Evolutionary conservation across 2,329 filamentous ascomycete species (phyloP).

Genomic region (Calonectria ilicicola): DNA sequence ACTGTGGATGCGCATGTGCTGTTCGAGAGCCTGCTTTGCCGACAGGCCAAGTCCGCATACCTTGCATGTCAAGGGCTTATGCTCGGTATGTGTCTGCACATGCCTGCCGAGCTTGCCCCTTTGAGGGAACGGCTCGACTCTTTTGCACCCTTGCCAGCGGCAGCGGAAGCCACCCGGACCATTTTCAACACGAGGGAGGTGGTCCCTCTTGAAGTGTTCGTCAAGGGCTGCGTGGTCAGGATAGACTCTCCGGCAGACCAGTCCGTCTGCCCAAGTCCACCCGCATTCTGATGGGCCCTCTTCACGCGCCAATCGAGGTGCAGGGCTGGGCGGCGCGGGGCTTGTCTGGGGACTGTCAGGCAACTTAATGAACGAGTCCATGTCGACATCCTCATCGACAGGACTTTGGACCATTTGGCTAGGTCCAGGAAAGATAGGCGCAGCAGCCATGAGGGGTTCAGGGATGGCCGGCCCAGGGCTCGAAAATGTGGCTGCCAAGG

Average conservation of each 20-base stretch:
- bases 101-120: conserved; percentile 75
- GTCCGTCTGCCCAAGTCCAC: conserved; percentile 44
- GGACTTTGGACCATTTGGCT: conserved; percentile 37
- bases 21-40: conserved; percentile 74
- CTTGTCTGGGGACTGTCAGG: not conserved
- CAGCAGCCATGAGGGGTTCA: conserved; percentile 42
- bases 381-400: conserved; percentile 16
- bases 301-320: conserved; percentile 12
- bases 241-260: conserved; percentile 52
- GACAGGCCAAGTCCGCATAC: conserved; percentile 71
- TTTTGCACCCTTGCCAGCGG: conserved; percentile 67
- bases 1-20: conserved; percentile 76
- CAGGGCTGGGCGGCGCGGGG: no score
- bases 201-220: conserved; percentile 63
- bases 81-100: conserved; percentile 74
- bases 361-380: not conserved
- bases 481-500: no score
- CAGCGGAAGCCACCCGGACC: conserved; percentile 61
- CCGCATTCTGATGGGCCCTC: conserved; percentile 47
- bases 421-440: conserved; percentile 42
- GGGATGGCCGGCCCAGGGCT: no score
- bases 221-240: conserved; percentile 63
- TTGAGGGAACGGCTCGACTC: conserved; percentile 66
- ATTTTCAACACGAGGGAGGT: conserved; percentile 61
- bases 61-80: conserved; percentile 62